Evolutionary conservation across 148 eudicot species (phyloP).

Genomic region (Rhododendron vialii): DNA sequence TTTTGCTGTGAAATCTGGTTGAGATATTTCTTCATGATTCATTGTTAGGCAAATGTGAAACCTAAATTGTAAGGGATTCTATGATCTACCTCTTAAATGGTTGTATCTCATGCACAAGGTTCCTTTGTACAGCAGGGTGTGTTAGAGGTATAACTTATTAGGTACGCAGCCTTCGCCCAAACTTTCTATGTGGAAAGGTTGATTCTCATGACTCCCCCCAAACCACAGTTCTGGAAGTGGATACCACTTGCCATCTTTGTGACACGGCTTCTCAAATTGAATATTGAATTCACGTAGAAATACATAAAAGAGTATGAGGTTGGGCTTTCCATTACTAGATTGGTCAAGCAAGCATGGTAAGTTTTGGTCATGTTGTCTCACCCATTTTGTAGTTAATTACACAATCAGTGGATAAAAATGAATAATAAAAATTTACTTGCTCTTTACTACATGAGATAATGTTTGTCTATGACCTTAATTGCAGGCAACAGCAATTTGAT

Average conservation of each 20-base stretch:
- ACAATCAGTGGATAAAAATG: neutral
- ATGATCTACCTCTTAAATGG: neutral
- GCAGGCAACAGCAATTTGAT: slow-evolving; percentile 80
- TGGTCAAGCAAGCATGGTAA: neutral
- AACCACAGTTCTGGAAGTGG: neutral
- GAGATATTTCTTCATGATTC: neutral
- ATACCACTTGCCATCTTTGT: neutral
- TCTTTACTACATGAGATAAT: neutral
- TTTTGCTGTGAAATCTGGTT: neutral
- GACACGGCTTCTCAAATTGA: neutral
- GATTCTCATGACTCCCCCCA: neutral
- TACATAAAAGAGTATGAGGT: neutral
- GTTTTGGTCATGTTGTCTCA: neutral
- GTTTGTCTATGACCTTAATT: slow-evolving; percentile 7
- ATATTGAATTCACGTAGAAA: neutral
- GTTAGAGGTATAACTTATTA: neutral
- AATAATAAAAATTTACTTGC: too few species aligned
- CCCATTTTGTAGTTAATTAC: neutral
- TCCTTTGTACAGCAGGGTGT: neutral
- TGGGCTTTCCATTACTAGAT: neutral
- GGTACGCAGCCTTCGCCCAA: neutral
- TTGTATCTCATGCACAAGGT: neutral
- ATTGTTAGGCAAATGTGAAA: neutral
- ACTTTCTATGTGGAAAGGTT: neutral
- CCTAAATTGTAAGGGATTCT: neutral